Evolutionary conservation across 176 grass and related monocot genomes (phyloP).

Genomic region (Thalia dealbata): DNA sequence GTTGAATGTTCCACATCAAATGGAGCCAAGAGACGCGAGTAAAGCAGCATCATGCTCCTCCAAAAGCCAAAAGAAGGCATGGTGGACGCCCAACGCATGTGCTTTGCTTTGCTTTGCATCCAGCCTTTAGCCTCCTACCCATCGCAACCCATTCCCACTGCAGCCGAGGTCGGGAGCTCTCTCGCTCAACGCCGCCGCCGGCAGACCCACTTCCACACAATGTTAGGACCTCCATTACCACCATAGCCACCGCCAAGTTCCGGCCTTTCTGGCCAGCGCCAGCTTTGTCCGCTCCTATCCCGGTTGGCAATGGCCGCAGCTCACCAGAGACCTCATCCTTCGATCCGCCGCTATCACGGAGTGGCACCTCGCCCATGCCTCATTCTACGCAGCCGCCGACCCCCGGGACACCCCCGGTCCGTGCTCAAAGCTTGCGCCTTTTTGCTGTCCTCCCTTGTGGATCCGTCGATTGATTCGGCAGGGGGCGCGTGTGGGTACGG

Average conservation of each 20-base stretch:
- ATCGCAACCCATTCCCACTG: no score
- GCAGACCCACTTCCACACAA: not conserved
- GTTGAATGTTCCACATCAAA: not conserved
- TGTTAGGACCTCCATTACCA: not conserved
- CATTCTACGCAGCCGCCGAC: constrained; percentile 76
- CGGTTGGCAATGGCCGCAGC: no score
- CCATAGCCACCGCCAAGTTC: not conserved
- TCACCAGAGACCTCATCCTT: not conserved
- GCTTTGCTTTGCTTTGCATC: no score
- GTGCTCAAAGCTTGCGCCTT: not conserved
- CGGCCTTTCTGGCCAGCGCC: not conserved
- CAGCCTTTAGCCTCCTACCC: no score
- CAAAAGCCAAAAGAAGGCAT: no score
- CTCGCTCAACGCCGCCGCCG: not conserved
- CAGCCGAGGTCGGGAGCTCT: not conserved
- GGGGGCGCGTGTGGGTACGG: constrained; percentile 93
- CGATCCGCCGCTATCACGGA: not conserved
- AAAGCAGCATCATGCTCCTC: no score
- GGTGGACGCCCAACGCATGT: no score
- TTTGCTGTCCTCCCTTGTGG: constrained; percentile 1
- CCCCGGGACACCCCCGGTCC: constrained; percentile 66
- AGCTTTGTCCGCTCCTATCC: not conserved
- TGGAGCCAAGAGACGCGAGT: not conserved
- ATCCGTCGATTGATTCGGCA: constrained; percentile 24
- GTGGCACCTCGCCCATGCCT: constrained; percentile 76